A percentile compares a stretch with the other conserved stretches of the same genome.
phyloP scores from a whole-genome alignment of 202 grass and related monocot genomes.

The Zizania palustris region DNA sequence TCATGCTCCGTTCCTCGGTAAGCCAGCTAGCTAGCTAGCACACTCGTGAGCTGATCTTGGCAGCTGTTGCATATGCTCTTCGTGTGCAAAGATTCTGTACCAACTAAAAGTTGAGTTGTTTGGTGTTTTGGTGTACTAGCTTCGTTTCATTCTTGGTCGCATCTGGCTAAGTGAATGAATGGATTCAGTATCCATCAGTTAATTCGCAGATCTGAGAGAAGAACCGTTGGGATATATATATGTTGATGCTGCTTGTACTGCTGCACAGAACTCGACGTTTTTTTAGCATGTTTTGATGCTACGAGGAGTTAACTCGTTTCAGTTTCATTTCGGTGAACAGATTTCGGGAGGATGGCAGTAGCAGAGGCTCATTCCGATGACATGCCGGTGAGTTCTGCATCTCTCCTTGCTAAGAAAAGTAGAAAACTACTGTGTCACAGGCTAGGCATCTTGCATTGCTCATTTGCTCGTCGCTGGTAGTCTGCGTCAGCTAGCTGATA shows the following conservation, averaged over 20 bases:
- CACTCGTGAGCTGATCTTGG: neutral
- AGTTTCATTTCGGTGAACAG: constrained; percentile 35
- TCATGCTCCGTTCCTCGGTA: constrained; percentile 36
- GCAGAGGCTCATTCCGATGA: constrained; percentile 24
- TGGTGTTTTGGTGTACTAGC: neutral
- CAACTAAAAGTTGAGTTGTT: neutral
- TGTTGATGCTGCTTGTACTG: neutral
- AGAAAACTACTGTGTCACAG: neutral
- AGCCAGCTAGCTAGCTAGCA: neutral
- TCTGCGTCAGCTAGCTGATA: neutral
- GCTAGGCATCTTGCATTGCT: neutral
- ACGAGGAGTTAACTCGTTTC: neutral
- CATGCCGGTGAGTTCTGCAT: neutral
- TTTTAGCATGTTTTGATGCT: neutral
- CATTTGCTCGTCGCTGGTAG: neutral
- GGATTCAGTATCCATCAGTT: neutral
- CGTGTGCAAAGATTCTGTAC: neutral
- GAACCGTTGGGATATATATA: neutral
- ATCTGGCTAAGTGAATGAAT: neutral
- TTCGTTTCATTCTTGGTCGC: neutral
- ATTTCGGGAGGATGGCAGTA: constrained; percentile 18
- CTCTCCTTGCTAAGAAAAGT: neutral
- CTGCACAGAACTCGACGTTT: neutral
- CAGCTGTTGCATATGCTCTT: neutral
- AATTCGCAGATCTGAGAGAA: constrained; percentile 13